A percentile compares a stretch with the other conserved stretches of the same genome.
These are phyloP conservation scores for Scopulariopsis brevicaulis DNA, from an alignment of 2,329 filamentous ascomycete genomes.

Conservation along the genomic window DNA sequence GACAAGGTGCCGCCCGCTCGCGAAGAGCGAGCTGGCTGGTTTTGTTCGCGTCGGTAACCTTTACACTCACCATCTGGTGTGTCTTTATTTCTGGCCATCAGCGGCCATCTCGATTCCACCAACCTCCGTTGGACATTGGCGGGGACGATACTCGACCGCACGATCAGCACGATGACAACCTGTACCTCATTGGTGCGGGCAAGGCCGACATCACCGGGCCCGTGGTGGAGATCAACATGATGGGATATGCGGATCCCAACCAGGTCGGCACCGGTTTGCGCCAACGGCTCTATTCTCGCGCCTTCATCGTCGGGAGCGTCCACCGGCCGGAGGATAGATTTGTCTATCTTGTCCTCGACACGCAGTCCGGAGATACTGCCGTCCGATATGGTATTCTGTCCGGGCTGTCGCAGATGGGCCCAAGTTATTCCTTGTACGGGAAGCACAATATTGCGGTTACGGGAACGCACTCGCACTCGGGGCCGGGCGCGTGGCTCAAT, in stretches of 20 bases:
- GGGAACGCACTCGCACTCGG: slow-evolving; percentile 86
- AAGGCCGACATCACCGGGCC: slow-evolving; percentile 56
- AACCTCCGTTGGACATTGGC: background rate
- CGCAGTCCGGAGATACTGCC: slow-evolving; percentile 79
- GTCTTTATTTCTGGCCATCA: background rate
- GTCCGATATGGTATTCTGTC: slow-evolving; percentile 79
- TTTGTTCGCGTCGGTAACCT: background rate
- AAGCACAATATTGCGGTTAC: slow-evolving; percentile 79
- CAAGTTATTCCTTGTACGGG: slow-evolving; percentile 63
- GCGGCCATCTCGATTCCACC: background rate
- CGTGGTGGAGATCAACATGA: slow-evolving; percentile 82
- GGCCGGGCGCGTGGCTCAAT: slow-evolving; percentile 87
- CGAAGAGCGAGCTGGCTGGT: background rate
- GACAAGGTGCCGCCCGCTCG: background rate
- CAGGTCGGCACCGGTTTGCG: slow-evolving; percentile 77
- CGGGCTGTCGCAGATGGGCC: slow-evolving; percentile 56
- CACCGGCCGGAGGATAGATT: slow-evolving; percentile 59
- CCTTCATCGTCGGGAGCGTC: slow-evolving; percentile 73
- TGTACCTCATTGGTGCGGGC: slow-evolving; percentile 41
- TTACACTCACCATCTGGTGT: background rate
- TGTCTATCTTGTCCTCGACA: slow-evolving; percentile 80
- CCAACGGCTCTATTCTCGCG: slow-evolving; percentile 77
- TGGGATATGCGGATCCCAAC: slow-evolving; percentile 79
- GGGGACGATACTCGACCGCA: background rate
- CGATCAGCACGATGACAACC: background rate